A percentile compares a stretch with the other conserved stretches of the same genome.
These are phyloP conservation scores for Pleurotus tuoliensis DNA, from an alignment of 768 basidiomycete genomes.

Conservation along the genomic window DNA sequence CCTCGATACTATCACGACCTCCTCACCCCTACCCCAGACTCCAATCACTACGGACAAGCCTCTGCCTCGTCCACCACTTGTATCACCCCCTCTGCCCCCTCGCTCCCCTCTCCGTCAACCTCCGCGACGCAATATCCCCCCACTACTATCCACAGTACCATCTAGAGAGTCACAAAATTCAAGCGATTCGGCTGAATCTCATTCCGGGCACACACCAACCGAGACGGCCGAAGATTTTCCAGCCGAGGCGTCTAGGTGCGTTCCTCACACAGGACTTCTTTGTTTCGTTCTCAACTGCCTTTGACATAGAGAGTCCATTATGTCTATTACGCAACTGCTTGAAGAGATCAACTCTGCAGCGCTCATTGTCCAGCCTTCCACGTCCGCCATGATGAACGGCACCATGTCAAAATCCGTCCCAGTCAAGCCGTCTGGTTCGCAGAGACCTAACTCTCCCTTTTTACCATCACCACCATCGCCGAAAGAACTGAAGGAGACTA, in stretches of 20 bases:
- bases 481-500: slow-evolving; percentile 15
- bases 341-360: slow-evolving; percentile 3
- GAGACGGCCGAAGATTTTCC: slow-evolving; percentile 4
- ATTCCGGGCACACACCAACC: slow-evolving; percentile 17
- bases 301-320: background rate
- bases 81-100: slow-evolving; percentile 17
- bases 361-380: slow-evolving; percentile 4
- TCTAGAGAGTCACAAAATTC: slow-evolving; percentile 1
- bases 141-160: slow-evolving; percentile 14
- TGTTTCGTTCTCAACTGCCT: background rate
- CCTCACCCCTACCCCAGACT: background rate
- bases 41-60: slow-evolving; percentile 3
- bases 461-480: slow-evolving; percentile 16
- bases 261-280: background rate
- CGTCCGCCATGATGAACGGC: slow-evolving; percentile 6
- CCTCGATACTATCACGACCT: slow-evolving; percentile 4
- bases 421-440: background rate
- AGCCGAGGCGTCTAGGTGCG: slow-evolving; percentile 6
- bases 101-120: slow-evolving; percentile 23
- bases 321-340: slow-evolving; percentile 2
- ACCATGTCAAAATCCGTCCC: slow-evolving; percentile 10
- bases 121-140: slow-evolving; percentile 10
- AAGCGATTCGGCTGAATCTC: slow-evolving; percentile 2
- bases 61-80: background rate
- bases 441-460: slow-evolving; percentile 10